phyloP scores from a whole-genome alignment of 2,329 filamentous ascomycete species.

The Fusarium miscanthi region DNA sequence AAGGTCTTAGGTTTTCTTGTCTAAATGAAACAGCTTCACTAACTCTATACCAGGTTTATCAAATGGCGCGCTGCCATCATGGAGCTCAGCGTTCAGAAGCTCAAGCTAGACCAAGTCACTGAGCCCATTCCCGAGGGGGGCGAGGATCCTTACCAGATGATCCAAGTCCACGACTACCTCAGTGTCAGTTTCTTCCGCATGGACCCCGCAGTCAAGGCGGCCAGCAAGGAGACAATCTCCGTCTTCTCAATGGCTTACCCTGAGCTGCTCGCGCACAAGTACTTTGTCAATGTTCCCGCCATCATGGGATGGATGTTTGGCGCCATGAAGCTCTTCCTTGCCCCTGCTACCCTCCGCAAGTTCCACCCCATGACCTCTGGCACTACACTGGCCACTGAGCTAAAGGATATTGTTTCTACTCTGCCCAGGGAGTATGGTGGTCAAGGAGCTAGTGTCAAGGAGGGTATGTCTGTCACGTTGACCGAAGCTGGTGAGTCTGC shows the following conservation, averaged over 20 bases:
- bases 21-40: constrained; percentile 3
- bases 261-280: constrained; percentile 86
- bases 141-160: constrained; percentile 87
- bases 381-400: constrained; percentile 70
- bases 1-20: not conserved
- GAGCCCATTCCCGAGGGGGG: constrained; percentile 77
- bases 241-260: constrained; percentile 87
- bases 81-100: constrained; percentile 83
- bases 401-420: constrained; percentile 67
- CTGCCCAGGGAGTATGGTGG: constrained; percentile 86
- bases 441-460: constrained; percentile 62
- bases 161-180: constrained; percentile 94
- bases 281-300: constrained; percentile 92
- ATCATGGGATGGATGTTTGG: constrained; percentile 91
- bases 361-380: constrained; percentile 84
- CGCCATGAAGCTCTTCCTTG: constrained; percentile 80
- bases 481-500: constrained; percentile 24
- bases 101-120: constrained; percentile 76
- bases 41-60: constrained; percentile 73
- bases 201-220: constrained; percentile 79
- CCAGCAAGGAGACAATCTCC: constrained; percentile 83
- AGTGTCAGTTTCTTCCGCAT: constrained; percentile 87
- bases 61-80: constrained; percentile 91
- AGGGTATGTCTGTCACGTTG: constrained; percentile 50
- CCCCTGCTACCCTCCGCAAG: constrained; percentile 79